Evolutionary conservation across 2,329 filamentous ascomycete species (phyloP).

Genomic region (Venturia aucupariae): DNA sequence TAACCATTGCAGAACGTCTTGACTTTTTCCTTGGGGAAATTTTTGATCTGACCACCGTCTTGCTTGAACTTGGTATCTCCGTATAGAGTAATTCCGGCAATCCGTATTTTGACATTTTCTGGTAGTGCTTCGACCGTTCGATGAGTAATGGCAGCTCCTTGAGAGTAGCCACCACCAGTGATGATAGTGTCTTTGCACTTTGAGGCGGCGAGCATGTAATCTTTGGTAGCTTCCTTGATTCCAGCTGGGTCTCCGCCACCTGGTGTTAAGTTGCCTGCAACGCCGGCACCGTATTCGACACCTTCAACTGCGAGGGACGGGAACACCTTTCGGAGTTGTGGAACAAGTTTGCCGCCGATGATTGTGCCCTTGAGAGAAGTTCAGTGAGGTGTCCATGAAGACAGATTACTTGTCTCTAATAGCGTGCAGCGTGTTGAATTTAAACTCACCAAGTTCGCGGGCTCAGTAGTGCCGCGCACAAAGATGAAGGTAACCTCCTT

Average conservation of each 20-base stretch:
- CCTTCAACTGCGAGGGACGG: slow-evolving; percentile 23
- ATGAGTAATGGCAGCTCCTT: slow-evolving; percentile 32
- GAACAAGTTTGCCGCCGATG: slow-evolving; percentile 14
- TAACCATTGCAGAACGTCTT: slow-evolving; percentile 27
- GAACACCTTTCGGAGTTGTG: slow-evolving; percentile 10
- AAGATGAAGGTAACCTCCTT: slow-evolving; percentile 32
- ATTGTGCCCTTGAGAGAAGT: slow-evolving; percentile 14
- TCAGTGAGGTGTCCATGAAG: background rate
- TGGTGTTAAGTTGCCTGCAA: slow-evolving; percentile 27
- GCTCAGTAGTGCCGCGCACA: slow-evolving; percentile 32
- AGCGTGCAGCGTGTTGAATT: background rate
- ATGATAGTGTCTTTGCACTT: slow-evolving; percentile 31
- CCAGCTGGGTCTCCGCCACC: slow-evolving; percentile 26
- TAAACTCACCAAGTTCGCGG: slow-evolving; percentile 31
- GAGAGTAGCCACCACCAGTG: slow-evolving; percentile 32
- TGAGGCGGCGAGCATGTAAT: slow-evolving; percentile 28
- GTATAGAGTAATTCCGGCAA: slow-evolving; percentile 32
- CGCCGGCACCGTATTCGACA: slow-evolving; percentile 29
- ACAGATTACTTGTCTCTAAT: background rate
- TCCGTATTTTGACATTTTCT: slow-evolving; percentile 21
- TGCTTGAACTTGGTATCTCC: slow-evolving; percentile 33
- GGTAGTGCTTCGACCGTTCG: slow-evolving; percentile 25
- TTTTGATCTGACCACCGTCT: slow-evolving; percentile 27
- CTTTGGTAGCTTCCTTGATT: slow-evolving; percentile 26
- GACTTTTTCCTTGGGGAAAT: slow-evolving; percentile 25